These are phyloP conservation scores for Fistulina hepatica DNA, from an alignment of 1,284 basidiomycete genomes.

Conservation along the genomic window DNA sequence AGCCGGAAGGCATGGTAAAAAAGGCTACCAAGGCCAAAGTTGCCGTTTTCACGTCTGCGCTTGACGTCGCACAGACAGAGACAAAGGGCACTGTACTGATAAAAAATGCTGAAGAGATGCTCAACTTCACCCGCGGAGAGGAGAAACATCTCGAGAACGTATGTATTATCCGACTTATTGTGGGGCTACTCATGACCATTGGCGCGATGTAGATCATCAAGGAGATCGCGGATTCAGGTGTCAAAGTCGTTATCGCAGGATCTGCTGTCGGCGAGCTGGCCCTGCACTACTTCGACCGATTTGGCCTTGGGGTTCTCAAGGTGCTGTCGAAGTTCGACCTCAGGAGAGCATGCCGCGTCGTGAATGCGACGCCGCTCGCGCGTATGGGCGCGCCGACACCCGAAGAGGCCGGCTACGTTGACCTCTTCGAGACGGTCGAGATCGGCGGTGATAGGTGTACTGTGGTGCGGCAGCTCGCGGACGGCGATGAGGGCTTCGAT, in stretches of 20 bases:
- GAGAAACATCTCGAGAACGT: slow-evolving; percentile 94
- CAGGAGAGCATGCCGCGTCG: slow-evolving; percentile 86
- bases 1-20: slow-evolving; percentile 85
- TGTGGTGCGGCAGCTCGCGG: slow-evolving; percentile 79
- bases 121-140: slow-evolving; percentile 93
- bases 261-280: slow-evolving; percentile 93
- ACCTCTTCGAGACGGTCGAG: slow-evolving; percentile 92
- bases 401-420: slow-evolving; percentile 92
- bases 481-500: slow-evolving; percentile 50
- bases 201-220: slow-evolving; percentile 66
- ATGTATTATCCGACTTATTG: slow-evolving; percentile 11
- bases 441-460: slow-evolving; percentile 98
- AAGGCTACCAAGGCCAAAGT: slow-evolving; percentile 80
- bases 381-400: slow-evolving; percentile 92
- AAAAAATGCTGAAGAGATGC: slow-evolving; percentile 92
- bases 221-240: slow-evolving; percentile 94
- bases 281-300: slow-evolving; percentile 92
- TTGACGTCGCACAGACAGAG: slow-evolving; percentile 95
- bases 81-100: slow-evolving; percentile 98
- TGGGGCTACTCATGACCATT: neutral
- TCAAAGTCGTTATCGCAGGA: slow-evolving; percentile 90
- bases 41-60: slow-evolving; percentile 86
- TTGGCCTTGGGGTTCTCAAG: slow-evolving; percentile 92
- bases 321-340: slow-evolving; percentile 98
- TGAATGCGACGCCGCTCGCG: slow-evolving; percentile 93